These are phyloP conservation scores for Fagopyrum homotropicum DNA, from an alignment of 148 eudicot species.

Conservation along the genomic window DNA sequence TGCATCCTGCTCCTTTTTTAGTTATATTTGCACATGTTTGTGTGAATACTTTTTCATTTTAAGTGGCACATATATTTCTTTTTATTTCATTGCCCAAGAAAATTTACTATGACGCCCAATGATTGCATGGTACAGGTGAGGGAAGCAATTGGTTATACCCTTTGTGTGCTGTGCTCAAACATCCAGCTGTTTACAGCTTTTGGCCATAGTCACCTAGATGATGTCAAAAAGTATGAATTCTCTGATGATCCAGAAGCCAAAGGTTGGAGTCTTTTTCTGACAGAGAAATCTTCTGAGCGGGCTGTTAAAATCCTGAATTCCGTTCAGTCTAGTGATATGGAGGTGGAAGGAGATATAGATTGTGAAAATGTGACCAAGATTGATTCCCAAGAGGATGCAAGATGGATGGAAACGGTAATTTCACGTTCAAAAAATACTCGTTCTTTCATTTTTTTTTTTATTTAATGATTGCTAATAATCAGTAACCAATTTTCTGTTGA, in stretches of 20 bases:
- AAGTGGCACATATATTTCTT: not conserved
- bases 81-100: not conserved
- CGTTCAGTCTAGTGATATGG: conserved; percentile 47
- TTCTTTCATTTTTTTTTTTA: not conserved
- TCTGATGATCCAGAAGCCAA: conserved; percentile 25
- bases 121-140: conserved; percentile 58
- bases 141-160: conserved; percentile 86
- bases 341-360: conserved; percentile 29
- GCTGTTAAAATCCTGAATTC: conserved; percentile 49
- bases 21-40: not conserved
- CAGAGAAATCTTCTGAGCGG: conserved; percentile 65
- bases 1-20: not conserved
- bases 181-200: conserved; percentile 50
- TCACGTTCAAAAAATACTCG: not conserved
- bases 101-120: not conserved
- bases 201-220: conserved; percentile 22
- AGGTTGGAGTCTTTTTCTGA: conserved; percentile 54
- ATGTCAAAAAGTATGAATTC: conserved; percentile 19
- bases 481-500: not conserved
- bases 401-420: conserved; percentile 99
- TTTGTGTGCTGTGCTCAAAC: conserved; percentile 87
- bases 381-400: conserved; percentile 73
- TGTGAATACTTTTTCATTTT: not conserved
- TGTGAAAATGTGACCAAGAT: conserved; percentile 37
- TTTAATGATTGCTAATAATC: conserved; percentile 3